phyloP scores from a whole-genome alignment of 108 stramenopile species.

The Pseudonitzschia delicatissima region DNA sequence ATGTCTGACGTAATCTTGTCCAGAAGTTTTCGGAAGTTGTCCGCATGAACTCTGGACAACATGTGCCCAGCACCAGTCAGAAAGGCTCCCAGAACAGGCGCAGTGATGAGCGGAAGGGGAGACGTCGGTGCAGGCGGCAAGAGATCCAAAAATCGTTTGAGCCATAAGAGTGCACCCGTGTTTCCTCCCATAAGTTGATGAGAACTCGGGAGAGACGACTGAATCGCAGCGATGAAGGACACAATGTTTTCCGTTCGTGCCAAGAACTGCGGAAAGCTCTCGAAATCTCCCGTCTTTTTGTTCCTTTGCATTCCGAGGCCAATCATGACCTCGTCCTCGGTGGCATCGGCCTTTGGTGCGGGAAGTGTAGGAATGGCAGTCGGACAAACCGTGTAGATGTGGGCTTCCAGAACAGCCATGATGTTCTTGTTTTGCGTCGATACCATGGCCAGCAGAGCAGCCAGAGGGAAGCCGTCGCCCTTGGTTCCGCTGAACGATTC shows the following conservation, averaged over 20 bases:
- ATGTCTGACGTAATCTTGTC: constrained; percentile 48
- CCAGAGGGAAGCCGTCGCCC: constrained; percentile 86
- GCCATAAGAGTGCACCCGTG: constrained; percentile 66
- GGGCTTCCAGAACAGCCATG: constrained; percentile 58
- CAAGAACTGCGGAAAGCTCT: constrained; percentile 79
- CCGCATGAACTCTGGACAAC: constrained; percentile 64
- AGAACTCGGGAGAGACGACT: constrained; percentile 57
- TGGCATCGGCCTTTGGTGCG: constrained; percentile 27
- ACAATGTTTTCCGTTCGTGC: constrained; percentile 74
- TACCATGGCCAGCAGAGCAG: constrained; percentile 58
- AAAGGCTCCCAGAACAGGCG: constrained; percentile 84
- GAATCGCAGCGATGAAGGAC: constrained; percentile 75
- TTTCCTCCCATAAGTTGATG: constrained; percentile 76
- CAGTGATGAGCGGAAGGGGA: constrained; percentile 70
- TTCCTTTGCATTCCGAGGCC: constrained; percentile 80
- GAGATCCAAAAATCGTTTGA: constrained; percentile 66
- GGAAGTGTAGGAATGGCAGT: constrained; percentile 74
- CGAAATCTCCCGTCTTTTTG: constrained; percentile 69
- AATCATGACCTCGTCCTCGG: constrained; percentile 70
- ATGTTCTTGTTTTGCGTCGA: constrained; percentile 61
- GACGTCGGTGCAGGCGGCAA: constrained; percentile 54
- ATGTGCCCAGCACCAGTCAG: constrained; percentile 84
- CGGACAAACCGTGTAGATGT: constrained; percentile 84
- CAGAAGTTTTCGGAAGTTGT: constrained; percentile 46
- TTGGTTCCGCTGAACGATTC: constrained; percentile 83